These are phyloP conservation scores for Clarireedia homoeocarpa DNA, from an alignment of 2,329 filamentous ascomycete species.

Conservation along the genomic window DNA sequence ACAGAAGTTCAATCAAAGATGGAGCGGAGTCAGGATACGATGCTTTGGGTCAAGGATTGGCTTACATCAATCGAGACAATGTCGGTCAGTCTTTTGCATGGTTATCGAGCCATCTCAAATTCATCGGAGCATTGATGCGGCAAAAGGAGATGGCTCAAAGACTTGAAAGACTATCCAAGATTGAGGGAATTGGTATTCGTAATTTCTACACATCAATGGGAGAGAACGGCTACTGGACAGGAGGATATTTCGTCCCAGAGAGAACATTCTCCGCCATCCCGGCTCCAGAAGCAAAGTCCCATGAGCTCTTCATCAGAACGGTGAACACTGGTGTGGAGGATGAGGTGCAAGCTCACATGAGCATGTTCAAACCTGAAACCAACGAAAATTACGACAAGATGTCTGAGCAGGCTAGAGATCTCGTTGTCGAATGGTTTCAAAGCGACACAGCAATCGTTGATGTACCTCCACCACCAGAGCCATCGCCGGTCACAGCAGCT, in stretches of 20 bases:
- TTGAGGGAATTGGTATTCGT: slow-evolving; percentile 59
- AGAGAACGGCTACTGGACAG: slow-evolving; percentile 56
- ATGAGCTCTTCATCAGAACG: slow-evolving; percentile 15
- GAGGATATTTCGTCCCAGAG: slow-evolving; percentile 53
- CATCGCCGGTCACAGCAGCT: background rate
- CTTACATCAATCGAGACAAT: slow-evolving; percentile 50
- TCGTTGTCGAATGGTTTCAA: slow-evolving; percentile 16
- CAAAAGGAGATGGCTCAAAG: slow-evolving; percentile 63
- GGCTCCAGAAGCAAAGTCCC: slow-evolving; percentile 5
- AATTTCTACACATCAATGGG: slow-evolving; percentile 75
- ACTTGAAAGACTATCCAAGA: slow-evolving; percentile 51
- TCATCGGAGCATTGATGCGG: slow-evolving; percentile 72
- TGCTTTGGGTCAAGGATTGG: slow-evolving; percentile 39
- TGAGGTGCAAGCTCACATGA: slow-evolving; percentile 24
- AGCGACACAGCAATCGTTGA: background rate
- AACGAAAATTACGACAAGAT: slow-evolving; percentile 21
- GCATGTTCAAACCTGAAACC: slow-evolving; percentile 22
- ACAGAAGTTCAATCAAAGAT: slow-evolving; percentile 27
- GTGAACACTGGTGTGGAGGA: slow-evolving; percentile 19
- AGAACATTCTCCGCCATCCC: slow-evolving; percentile 76
- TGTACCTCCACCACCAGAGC: background rate
- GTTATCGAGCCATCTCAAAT: slow-evolving; percentile 76
- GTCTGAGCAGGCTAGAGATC: slow-evolving; percentile 10
- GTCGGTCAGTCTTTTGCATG: slow-evolving; percentile 65
- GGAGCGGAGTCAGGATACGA: slow-evolving; percentile 32